Conservation (phyloP, 2,329 filamentous ascomycete genomes). For the Juglanconis oblonga region DNA sequence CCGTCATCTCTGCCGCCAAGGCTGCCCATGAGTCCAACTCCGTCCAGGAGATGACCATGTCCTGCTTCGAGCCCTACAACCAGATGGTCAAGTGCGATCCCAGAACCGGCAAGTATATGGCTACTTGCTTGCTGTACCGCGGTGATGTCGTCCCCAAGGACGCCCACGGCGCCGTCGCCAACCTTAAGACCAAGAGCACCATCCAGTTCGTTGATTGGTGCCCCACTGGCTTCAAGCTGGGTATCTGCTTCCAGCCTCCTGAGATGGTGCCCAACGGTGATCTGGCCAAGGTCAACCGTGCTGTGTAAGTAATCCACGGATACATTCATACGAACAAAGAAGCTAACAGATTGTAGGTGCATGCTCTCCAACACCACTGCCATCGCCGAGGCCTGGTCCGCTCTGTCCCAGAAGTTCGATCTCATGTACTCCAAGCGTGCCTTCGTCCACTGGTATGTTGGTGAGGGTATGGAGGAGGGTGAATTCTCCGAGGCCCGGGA, state of each 20-base stretch:
- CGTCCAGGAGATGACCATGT: slow-evolving; percentile 97
- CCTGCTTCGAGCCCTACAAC: slow-evolving; percentile 99
- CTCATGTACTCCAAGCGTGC: slow-evolving; percentile 99
- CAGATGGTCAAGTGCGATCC: slow-evolving; percentile 99
- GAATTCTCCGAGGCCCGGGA: slow-evolving; percentile 99
- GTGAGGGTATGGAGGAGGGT: slow-evolving; percentile 99
- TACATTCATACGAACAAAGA: too few species aligned
- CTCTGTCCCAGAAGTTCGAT: slow-evolving; percentile 96
- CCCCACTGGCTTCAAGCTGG: slow-evolving; percentile 99
- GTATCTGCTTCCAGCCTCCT: slow-evolving; percentile 99
- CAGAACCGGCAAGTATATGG: slow-evolving; percentile 99
- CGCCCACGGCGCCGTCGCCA: slow-evolving; percentile 85
- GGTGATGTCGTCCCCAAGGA: slow-evolving; percentile 98
- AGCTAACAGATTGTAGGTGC: slow-evolving; percentile 54
- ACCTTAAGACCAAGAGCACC: slow-evolving; percentile 98
- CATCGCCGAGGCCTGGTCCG: slow-evolving; percentile 97
- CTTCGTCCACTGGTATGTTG: slow-evolving; percentile 99
- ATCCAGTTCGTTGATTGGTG: slow-evolving; percentile 99
- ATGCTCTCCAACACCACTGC: slow-evolving; percentile 99
- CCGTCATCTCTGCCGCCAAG: slow-evolving; percentile 92
- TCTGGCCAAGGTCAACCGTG: slow-evolving; percentile 95
- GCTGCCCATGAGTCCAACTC: slow-evolving; percentile 97
- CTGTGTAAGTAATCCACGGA: slow-evolving; percentile 68
- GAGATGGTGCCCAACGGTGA: slow-evolving; percentile 96
- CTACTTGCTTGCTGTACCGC: slow-evolving; percentile 95